Conservation (phyloP, 495 filamentous ascomycete genomes). For the Cairneyella variabilis region DNA sequence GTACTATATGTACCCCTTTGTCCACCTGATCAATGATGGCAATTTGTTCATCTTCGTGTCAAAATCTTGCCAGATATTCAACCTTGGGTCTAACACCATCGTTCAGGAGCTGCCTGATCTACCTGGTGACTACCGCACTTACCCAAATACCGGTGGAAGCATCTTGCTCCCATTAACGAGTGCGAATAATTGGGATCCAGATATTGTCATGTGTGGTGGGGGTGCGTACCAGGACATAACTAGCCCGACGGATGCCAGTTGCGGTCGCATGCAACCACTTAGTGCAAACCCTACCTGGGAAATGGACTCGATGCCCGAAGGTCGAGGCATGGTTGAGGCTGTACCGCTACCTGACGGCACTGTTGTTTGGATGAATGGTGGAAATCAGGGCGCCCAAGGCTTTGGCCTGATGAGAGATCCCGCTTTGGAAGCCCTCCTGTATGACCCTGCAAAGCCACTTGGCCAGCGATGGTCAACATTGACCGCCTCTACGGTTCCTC, state of each 20-base stretch:
- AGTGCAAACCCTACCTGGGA: slow-evolving; percentile 49
- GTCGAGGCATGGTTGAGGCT: slow-evolving; percentile 58
- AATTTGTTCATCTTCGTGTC: slow-evolving; percentile 52
- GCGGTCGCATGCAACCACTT: slow-evolving; percentile 55
- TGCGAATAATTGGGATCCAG: slow-evolving; percentile 46
- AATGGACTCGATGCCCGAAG: slow-evolving; percentile 61
- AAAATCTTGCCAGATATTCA: slow-evolving; percentile 54
- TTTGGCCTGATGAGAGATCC: slow-evolving; percentile 51
- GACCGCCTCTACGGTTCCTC: slow-evolving; percentile 44
- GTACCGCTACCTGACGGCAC: slow-evolving; percentile 58
- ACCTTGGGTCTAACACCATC: slow-evolving; percentile 36
- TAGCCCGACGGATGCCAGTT: slow-evolving; percentile 54
- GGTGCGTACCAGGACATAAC: slow-evolving; percentile 61
- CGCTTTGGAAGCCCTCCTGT: slow-evolving; percentile 54
- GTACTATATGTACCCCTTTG: slow-evolving; percentile 65
- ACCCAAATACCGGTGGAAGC: slow-evolving; percentile 60
- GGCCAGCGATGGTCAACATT: slow-evolving; percentile 51
- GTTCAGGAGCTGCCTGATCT: slow-evolving; percentile 50
- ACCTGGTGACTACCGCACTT: slow-evolving; percentile 55
- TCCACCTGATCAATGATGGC: slow-evolving; percentile 55
- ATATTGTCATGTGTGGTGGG: slow-evolving; percentile 58
- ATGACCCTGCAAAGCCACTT: slow-evolving; percentile 45
- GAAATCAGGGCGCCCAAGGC: slow-evolving; percentile 53
- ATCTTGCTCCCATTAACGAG: slow-evolving; percentile 54
- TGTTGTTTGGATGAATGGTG: slow-evolving; percentile 57